A percentile compares a stretch with the other conserved stretches of the same genome.
Evolutionary conservation across 345 rosid genomes (phyloP).

Genomic region (Excoecaria agallocha): DNA sequence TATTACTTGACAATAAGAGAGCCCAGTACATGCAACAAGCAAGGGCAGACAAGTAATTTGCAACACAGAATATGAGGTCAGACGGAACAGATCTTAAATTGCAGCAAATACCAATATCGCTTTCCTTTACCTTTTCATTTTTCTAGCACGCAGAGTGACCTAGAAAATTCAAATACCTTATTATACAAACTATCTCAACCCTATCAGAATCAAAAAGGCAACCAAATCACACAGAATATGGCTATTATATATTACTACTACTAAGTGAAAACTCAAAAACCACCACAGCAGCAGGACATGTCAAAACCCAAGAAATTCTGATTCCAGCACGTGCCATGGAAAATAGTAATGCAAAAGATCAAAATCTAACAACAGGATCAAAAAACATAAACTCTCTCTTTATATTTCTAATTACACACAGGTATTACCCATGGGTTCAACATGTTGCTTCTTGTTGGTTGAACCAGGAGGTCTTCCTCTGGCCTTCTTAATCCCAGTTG

Average conservation of each 20-base stretch:
- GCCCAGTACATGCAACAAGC: not conserved
- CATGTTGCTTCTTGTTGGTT: too few relatives aligned
- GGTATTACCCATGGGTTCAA: too few relatives aligned
- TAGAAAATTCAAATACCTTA: not conserved
- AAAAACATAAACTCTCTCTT: not conserved
- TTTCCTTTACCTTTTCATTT: slow-evolving; percentile 5
- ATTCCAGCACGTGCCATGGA: slow-evolving; percentile 19
- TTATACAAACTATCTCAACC: slow-evolving; percentile 1
- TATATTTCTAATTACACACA: too few relatives aligned
- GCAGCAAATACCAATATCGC: slow-evolving; percentile 12
- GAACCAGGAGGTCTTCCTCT: too few relatives aligned
- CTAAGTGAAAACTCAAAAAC: not conserved
- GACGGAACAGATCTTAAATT: slow-evolving; percentile 28
- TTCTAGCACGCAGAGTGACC: not conserved
- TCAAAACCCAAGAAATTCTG: slow-evolving; percentile 13
- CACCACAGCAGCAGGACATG: not conserved
- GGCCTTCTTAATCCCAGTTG: too few relatives aligned
- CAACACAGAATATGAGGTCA: slow-evolving; percentile 24
- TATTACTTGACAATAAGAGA: not conserved
- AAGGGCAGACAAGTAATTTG: slow-evolving; percentile 36
- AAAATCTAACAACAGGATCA: not conserved
- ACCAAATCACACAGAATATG: not conserved
- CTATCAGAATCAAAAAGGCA: slow-evolving; percentile 19
- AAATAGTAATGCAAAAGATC: slow-evolving; percentile 1
- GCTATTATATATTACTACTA: too few relatives aligned